phyloP scores from a whole-genome alignment of 208 protist genomes.

The Crithidia brevicula region DNA sequence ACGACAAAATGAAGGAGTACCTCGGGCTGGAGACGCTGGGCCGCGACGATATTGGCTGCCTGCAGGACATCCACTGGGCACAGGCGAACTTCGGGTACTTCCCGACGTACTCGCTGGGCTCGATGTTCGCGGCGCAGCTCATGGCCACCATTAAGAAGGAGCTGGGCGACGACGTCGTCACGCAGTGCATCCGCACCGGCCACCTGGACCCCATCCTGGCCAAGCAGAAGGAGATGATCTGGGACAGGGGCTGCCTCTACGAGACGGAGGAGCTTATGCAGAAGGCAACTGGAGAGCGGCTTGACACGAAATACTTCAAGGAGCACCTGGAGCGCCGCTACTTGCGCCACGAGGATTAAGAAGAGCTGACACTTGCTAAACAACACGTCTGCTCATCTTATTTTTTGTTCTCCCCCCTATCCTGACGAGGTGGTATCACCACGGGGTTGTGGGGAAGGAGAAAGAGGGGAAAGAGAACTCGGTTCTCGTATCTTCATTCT shows the following conservation, averaged over 20 bases:
- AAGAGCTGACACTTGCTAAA: no score
- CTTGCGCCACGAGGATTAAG: slow-evolving; percentile 37
- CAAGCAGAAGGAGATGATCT: slow-evolving; percentile 63
- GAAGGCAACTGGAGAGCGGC: slow-evolving; percentile 65
- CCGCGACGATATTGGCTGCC: slow-evolving; percentile 72
- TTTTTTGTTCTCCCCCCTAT: slow-evolving; percentile 18
- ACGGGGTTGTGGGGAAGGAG: no score
- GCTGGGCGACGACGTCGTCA: slow-evolving; percentile 42
- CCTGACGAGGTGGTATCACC: no score
- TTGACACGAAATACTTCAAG: slow-evolving; percentile 72
- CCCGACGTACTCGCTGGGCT: slow-evolving; percentile 80
- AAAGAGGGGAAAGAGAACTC: no score
- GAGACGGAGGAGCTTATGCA: slow-evolving; percentile 68
- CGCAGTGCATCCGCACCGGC: slow-evolving; percentile 47
- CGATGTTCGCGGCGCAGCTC: slow-evolving; percentile 80
- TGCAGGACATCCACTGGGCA: slow-evolving; percentile 92
- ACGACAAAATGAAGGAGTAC: slow-evolving; percentile 85
- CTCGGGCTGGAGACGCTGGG: slow-evolving; percentile 73
- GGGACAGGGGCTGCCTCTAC: slow-evolving; percentile 46
- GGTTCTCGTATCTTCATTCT: slow-evolving; percentile 10
- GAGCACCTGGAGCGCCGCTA: slow-evolving; percentile 80
- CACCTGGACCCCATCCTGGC: slow-evolving; percentile 54
- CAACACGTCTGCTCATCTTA: not conserved
- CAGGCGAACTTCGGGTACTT: slow-evolving; percentile 71
- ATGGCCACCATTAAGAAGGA: slow-evolving; percentile 58